These are phyloP conservation scores for Beauveria brongniartii DNA, from an alignment of 2,329 filamentous ascomycete species.

Conservation along the genomic window DNA sequence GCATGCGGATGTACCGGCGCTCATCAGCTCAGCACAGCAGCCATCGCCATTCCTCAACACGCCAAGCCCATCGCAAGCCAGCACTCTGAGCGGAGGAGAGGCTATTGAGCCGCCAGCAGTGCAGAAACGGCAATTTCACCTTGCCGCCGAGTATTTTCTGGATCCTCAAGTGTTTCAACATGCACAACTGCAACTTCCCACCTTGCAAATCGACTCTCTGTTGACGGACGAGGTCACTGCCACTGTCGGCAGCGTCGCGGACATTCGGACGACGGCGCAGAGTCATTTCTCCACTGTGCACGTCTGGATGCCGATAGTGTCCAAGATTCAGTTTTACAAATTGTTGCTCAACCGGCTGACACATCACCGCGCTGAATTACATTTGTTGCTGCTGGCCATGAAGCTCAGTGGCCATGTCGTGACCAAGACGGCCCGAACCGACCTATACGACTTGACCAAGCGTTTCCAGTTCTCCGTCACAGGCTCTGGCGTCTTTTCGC, in stretches of 20 bases:
- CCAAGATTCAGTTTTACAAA: slow-evolving; percentile 8
- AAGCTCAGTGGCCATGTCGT: slow-evolving; percentile 5
- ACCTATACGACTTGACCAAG: slow-evolving; percentile 11
- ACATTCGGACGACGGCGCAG: slow-evolving; percentile 11
- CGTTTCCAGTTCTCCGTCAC: slow-evolving; percentile 10
- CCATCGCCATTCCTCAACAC: neutral
- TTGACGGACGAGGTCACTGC: neutral
- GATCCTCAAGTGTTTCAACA: neutral
- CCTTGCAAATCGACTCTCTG: neutral
- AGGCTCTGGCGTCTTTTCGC: slow-evolving; percentile 8
- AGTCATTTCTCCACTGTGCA: slow-evolving; percentile 13
- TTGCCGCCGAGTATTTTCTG: neutral
- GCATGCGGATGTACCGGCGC: neutral
- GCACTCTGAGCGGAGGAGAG: neutral
- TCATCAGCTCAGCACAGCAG: neutral
- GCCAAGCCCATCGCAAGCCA: slow-evolving; percentile 4
- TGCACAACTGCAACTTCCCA: neutral
- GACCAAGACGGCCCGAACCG: neutral
- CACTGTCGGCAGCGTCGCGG: slow-evolving; percentile 8
- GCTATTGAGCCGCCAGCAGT: neutral
- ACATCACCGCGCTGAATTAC: slow-evolving; percentile 3
- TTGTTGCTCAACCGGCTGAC: slow-evolving; percentile 8
- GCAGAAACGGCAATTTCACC: neutral
- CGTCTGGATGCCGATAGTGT: slow-evolving; percentile 14
- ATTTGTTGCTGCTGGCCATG: slow-evolving; percentile 12